These are phyloP conservation scores for Sclerospora graminicola DNA, from an alignment of 352 stramenopile species.

Conservation along the genomic window DNA sequence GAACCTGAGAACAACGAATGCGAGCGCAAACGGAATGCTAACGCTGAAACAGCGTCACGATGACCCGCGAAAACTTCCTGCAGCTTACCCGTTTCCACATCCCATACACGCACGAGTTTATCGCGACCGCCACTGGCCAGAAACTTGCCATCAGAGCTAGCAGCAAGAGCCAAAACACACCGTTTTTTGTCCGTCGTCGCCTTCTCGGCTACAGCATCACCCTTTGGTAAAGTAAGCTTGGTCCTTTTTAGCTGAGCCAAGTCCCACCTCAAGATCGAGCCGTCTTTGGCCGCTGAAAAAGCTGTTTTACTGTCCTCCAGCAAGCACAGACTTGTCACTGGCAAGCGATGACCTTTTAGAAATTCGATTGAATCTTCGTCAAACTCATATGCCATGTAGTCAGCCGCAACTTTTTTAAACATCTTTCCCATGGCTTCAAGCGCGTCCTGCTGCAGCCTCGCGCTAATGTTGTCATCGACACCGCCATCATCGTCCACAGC, in stretches of 20 bases:
- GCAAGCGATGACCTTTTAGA: constrained; percentile 61
- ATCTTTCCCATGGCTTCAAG: constrained; percentile 82
- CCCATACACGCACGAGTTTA: constrained; percentile 88
- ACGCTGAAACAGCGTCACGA: constrained; percentile 77
- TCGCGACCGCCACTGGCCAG: constrained; percentile 86
- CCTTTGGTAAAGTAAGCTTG: constrained; percentile 43
- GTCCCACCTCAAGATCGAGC: constrained; percentile 86
- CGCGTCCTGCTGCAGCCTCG: constrained; percentile 75
- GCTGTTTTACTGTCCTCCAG: constrained; percentile 81
- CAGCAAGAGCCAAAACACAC: constrained; percentile 75
- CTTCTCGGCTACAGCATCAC: constrained; percentile 42
- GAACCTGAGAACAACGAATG: constrained; percentile 89
- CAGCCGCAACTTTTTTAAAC: constrained; percentile 72
- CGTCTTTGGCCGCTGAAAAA: constrained; percentile 90
- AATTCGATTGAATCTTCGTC: constrained; percentile 67
- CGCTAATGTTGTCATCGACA: constrained; percentile 64
- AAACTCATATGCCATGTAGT: constrained; percentile 81
- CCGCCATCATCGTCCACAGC: constrained; percentile 23
- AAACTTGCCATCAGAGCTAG: constrained; percentile 88
- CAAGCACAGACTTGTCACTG: constrained; percentile 85
- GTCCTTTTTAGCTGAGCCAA: constrained; percentile 73
- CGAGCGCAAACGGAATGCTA: constrained; percentile 84
- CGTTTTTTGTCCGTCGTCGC: constrained; percentile 65
- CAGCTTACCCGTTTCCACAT: constrained; percentile 58
- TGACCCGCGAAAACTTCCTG: constrained; percentile 87